Base-by-base conservation (phyloP, 768 basidiomycete species). In the Amyloporia xantha region DNA sequence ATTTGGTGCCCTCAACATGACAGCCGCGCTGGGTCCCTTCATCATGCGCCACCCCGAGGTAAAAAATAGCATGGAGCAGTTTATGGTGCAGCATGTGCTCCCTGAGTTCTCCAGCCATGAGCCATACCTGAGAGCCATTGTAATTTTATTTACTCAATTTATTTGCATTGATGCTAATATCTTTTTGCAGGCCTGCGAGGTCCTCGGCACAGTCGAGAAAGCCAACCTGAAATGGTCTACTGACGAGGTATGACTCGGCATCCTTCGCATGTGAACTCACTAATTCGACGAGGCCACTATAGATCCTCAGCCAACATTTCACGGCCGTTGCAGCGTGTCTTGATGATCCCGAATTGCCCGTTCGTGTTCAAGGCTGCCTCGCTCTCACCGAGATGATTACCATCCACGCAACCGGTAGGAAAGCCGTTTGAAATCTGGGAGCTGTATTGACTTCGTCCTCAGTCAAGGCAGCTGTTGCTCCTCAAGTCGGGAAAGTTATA, bases 1-100 rank as follows among this genome's bases (percentile, higher is more conserved):
- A 40, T 94, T 86, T 58, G 92, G 91, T 40, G 92, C 87, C 2
- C 71, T 95, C 30, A 88, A 87, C 58, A 89, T 93, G 77, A 81
- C 81, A 10, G 76, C 83, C 24, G 81, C 81, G 0, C 74, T 94
- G 3, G 83, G 82, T 0, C 78, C 80, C 0, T 83, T 85, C 69
- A 85, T 92, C 57, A 85, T 91, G 81, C 79, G 80, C 46, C 89
- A 91, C 61, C 87, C 89, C 7, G 82, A 87, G 27, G 84, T 91
- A 51, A 84, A 80, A 58, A 69, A 69, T 47, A 80, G 75, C 53
- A 84, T 94, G 77, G 88, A 91, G 63, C 72, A 78, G 21, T 91
- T 94, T 65, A 68, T 91, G 57, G 50, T 84, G 27, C 77, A 78
- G 55, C 80, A 85, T 53, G 85, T 94, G 27, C 73, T 84, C 41